These are phyloP conservation scores for Setaria italica DNA, from an alignment of 202 grass and related monocot species.

Conservation along the genomic window DNA sequence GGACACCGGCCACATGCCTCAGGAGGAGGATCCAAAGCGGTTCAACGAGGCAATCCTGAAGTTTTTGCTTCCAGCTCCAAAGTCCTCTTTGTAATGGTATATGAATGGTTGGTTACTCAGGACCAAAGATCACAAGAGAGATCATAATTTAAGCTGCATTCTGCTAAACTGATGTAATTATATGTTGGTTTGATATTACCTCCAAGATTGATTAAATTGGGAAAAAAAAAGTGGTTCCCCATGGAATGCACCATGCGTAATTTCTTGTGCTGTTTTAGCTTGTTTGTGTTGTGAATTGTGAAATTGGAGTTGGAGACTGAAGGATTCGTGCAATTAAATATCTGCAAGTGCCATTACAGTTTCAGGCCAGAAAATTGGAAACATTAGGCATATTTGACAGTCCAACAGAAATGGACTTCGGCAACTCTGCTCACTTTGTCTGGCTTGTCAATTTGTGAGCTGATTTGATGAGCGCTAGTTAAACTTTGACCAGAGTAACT, in stretches of 20 bases:
- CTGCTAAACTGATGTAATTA: neutral
- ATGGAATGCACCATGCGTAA: neutral
- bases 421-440: neutral
- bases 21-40: constrained; percentile 64
- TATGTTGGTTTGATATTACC: neutral
- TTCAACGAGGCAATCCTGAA: constrained; percentile 76
- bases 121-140: neutral
- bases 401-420: neutral
- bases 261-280: neutral
- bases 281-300: neutral
- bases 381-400: too few relatives aligned
- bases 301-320: neutral
- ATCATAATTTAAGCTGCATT: constrained; percentile 17
- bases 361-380: neutral
- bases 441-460: neutral
- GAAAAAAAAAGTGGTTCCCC: neutral
- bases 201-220: neutral
- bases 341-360: neutral
- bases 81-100: constrained; percentile 27
- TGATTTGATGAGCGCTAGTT: too few relatives aligned
- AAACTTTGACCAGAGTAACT: too few relatives aligned
- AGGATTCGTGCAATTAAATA: neutral
- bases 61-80: constrained; percentile 56
- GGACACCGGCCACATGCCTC: constrained; percentile 72
- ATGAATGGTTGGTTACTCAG: neutral